A percentile compares a stretch with the other conserved stretches of the same genome.
Conservation (phyloP, 371 early-diverging fungal genomes). For the Rhizopus microsporus region DNA sequence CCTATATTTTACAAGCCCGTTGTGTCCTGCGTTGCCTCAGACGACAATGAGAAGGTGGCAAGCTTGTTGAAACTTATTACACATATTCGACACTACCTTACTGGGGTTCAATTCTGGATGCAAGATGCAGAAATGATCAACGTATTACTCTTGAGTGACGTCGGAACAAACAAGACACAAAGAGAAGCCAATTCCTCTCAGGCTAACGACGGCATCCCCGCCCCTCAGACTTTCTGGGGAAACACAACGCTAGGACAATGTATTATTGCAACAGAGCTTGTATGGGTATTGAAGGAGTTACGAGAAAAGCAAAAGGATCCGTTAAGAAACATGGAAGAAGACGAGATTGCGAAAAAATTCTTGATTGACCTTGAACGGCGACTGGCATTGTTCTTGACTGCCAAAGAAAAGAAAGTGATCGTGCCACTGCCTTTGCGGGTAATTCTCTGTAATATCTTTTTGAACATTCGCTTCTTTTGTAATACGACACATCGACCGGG, state of each 20-base stretch:
- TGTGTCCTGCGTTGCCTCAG: constrained; percentile 62
- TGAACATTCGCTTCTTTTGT: constrained; percentile 63
- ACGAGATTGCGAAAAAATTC: constrained; percentile 67
- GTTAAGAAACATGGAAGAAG: constrained; percentile 48
- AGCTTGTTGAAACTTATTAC: constrained; percentile 47
- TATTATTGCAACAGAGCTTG: constrained; percentile 56
- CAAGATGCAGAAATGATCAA: constrained; percentile 67
- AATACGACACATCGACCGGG: constrained; percentile 65
- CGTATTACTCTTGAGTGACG: constrained; percentile 61
- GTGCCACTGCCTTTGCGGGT: constrained; percentile 61
- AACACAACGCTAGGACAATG: constrained; percentile 66
- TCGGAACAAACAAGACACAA: constrained; percentile 32
- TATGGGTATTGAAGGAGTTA: constrained; percentile 57
- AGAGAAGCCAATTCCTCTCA: neutral
- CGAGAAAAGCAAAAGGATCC: constrained; percentile 34
- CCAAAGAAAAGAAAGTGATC: constrained; percentile 57
- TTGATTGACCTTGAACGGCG: constrained; percentile 65
- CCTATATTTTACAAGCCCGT: constrained; percentile 58
- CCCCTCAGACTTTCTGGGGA: constrained; percentile 42
- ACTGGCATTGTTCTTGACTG: constrained; percentile 54
- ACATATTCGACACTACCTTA: constrained; percentile 51
- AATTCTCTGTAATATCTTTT: constrained; percentile 56
- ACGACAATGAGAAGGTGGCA: constrained; percentile 52
- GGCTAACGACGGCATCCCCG: neutral
- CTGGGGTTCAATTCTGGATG: constrained; percentile 65